Conservation (phyloP, 2,329 filamentous ascomycete genomes). For the Cercospora canescens region DNA sequence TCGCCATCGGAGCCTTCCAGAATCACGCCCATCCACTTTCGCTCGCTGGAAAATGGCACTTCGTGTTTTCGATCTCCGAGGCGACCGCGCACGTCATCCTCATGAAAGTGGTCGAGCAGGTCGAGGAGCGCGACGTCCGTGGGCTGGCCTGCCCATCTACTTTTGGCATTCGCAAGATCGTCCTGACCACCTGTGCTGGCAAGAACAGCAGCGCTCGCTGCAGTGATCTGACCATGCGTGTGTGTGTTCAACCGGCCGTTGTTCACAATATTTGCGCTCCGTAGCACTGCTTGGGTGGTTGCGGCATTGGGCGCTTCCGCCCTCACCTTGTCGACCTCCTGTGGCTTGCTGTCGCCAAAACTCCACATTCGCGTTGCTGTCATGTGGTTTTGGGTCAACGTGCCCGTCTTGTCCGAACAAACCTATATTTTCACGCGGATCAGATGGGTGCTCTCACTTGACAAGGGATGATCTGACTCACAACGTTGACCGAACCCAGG, state of each 20-base stretch:
- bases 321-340: constrained; percentile 58
- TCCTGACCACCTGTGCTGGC: constrained; percentile 73
- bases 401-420: constrained; percentile 97
- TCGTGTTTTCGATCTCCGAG: constrained; percentile 81
- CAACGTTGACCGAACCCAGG: constrained; percentile 94
- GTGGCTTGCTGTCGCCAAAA: constrained; percentile 63
- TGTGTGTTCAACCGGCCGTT: constrained; percentile 77
- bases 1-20: constrained; percentile 64
- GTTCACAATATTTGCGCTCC: constrained; percentile 95
- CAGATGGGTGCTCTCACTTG: no score
- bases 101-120: constrained; percentile 83
- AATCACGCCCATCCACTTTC: constrained; percentile 99
- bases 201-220: constrained; percentile 74
- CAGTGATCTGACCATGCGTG: constrained; percentile 57
- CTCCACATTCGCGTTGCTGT: constrained; percentile 96
- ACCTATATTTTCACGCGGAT: constrained; percentile 46
- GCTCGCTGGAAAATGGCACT: constrained; percentile 92
- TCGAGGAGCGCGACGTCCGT: constrained; percentile 98
- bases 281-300: constrained; percentile 76
- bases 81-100: constrained; percentile 85
- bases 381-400: constrained; percentile 97
- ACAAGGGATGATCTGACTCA: no score
- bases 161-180: constrained; percentile 64
- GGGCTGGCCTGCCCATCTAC: constrained; percentile 93
- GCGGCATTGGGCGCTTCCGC: constrained; percentile 62